Conservation (phyloP, 306 rosid genomes). For the Arachis stenosperma region DNA sequence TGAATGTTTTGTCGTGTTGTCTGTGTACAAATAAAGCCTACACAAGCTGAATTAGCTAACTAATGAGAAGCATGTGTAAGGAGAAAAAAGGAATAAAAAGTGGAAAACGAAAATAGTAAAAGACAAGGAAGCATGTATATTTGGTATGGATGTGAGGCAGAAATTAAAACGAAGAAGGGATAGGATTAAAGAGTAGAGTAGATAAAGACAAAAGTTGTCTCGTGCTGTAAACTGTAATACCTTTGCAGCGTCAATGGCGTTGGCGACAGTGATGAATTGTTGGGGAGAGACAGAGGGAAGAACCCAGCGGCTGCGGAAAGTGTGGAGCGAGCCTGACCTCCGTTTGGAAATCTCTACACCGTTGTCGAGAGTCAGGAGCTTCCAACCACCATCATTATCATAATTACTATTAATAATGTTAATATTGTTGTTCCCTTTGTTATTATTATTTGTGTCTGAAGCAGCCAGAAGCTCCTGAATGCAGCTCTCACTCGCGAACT, state of each 20-base stretch:
- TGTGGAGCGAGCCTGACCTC: constrained; percentile 73
- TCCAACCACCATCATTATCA: constrained; percentile 50
- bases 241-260: constrained; percentile 94
- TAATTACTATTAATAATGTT: too few relatives aligned
- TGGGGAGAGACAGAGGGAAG: constrained; percentile 72
- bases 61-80: background rate
- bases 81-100: background rate
- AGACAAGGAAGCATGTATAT: constrained; percentile 20
- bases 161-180: constrained; percentile 15
- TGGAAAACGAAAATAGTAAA: constrained; percentile 13
- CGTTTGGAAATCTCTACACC: constrained; percentile 85
- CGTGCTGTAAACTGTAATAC: constrained; percentile 41
- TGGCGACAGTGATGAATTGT: constrained; percentile 80
- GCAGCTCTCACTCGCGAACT: constrained; percentile 82
- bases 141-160: constrained; percentile 33
- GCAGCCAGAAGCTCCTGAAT: constrained; percentile 83
- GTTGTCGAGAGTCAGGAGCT: constrained; percentile 61
- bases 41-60: too few relatives aligned
- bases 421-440: constrained; percentile 39
- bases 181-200: constrained; percentile 13
- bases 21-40: too few relatives aligned
- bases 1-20: too few relatives aligned
- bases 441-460: constrained; percentile 49
- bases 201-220: constrained; percentile 47
- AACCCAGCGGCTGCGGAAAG: constrained; percentile 80